These are phyloP conservation scores for Neurospora discreta DNA, from an alignment of 495 filamentous ascomycete species.

Conservation along the genomic window DNA sequence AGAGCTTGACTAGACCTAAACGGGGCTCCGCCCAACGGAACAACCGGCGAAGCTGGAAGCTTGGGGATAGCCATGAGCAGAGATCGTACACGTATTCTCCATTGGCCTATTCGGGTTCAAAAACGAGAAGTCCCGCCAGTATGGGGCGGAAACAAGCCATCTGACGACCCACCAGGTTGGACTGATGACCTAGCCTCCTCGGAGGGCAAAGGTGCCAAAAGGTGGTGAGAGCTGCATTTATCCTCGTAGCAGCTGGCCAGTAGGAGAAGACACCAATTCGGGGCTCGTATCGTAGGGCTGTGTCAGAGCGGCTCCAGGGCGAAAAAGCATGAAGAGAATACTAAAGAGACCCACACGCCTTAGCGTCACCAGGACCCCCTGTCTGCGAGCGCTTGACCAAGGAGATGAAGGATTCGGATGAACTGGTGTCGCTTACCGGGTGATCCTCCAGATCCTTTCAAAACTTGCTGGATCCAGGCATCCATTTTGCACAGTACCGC, in stretches of 20 bases:
- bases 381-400: neutral
- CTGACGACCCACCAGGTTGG: neutral
- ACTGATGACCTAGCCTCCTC: neutral
- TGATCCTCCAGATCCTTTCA: neutral
- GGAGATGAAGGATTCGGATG: neutral
- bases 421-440: neutral
- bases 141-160: neutral
- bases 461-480: neutral
- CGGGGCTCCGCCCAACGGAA: neutral
- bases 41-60: neutral
- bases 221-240: neutral
- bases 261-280: neutral
- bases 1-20: neutral
- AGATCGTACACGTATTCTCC: neutral
- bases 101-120: neutral
- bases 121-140: neutral
- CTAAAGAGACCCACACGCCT: neutral
- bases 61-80: neutral
- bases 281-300: conserved; percentile 9
- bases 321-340: neutral
- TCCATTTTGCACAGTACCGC: neutral
- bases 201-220: neutral
- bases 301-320: neutral
- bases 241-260: conserved; percentile 4
- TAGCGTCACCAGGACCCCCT: neutral